phyloP scores from a whole-genome alignment of 75 land plant species.

The Pinus tabuliformis region DNA sequence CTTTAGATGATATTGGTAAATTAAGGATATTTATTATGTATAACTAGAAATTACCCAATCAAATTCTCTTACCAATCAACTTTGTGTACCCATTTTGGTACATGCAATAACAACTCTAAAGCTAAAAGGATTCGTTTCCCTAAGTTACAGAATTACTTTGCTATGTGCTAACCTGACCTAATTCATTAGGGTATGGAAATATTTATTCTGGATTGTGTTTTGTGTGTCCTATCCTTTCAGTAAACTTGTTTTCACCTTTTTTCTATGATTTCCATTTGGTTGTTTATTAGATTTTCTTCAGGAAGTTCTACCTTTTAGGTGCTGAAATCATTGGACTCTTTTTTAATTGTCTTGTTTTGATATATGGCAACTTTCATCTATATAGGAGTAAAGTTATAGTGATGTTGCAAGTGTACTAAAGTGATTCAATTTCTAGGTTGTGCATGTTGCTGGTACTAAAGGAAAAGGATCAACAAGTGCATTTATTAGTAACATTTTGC shows the following conservation, averaged over 20 bases:
- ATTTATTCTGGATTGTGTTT: neutral
- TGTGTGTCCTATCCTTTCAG: neutral
- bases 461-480: constrained; percentile 97
- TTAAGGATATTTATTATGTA: neutral
- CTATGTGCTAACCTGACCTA: no score
- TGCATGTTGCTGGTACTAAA: constrained; percentile 97
- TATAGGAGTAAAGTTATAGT: neutral
- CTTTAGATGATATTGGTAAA: neutral
- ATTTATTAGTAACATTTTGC: constrained; percentile 77
- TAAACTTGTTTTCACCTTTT: neutral
- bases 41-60: neutral
- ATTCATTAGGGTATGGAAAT: neutral
- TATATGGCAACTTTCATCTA: no score
- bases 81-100: no score
- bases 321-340: neutral
- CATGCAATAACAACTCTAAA: no score
- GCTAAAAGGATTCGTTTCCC: no score
- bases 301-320: neutral
- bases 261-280: neutral
- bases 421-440: constrained; percentile 39
- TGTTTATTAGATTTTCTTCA: neutral
- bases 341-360: no score
- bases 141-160: no score
- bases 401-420: neutral
- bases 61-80: neutral